Base-by-base conservation (phyloP, 2,329 filamentous ascomycete genomes). In the Neopestalotiopsis clavispora region DNA sequence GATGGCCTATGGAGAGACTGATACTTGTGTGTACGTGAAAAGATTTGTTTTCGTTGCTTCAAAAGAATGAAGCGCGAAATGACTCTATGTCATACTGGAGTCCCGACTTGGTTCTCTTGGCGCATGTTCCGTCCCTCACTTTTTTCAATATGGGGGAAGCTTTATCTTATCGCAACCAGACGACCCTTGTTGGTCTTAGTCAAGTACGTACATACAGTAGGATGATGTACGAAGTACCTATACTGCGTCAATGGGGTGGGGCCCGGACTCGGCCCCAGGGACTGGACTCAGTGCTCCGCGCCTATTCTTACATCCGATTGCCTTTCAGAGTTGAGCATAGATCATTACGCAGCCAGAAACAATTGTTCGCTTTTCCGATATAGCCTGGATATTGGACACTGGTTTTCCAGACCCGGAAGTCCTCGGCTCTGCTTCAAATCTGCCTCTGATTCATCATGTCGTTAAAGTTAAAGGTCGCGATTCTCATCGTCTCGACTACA, bases 401-500 rank as follows among this genome's bases (percentile, higher is more conserved):
- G 20, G 9, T 1, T 9, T 1, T 23, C 7, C 9, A 17, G n/a
- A 52, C 1, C n/a, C n/a, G 17, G 17, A 23, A 52, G 1, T n/a
- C 13, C 20, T 4, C 20, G 4, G 23, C 12, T 34, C 7, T 14
- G 3, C 5, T 59, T 14, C 10, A 10, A 59, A 3, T 32, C 0
- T 12, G 30, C 30, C 2, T 30, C 23, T 14, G 14, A 14, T 14
- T n/a, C 4, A 63, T 32, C 57, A 85, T 85, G 83, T 76, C 80
- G 28, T 76, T 74, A 60, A 75, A 84, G 67, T 84, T 98, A 13
- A 92, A 84, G 77, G 92, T 91, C 42, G 93, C 92, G 7, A 91
- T 99, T 63, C 86, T 99, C 67, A 87, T 98, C 73, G 87, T 99
- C 52, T 98, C 96, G 1, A 97, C 97, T 65, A 99, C 96, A 5